A percentile compares a stretch with the other conserved stretches of the same genome.
These are phyloP conservation scores for Leucaena leucocephala DNA, from an alignment of 306 rosid genomes.

Conservation along the genomic window DNA sequence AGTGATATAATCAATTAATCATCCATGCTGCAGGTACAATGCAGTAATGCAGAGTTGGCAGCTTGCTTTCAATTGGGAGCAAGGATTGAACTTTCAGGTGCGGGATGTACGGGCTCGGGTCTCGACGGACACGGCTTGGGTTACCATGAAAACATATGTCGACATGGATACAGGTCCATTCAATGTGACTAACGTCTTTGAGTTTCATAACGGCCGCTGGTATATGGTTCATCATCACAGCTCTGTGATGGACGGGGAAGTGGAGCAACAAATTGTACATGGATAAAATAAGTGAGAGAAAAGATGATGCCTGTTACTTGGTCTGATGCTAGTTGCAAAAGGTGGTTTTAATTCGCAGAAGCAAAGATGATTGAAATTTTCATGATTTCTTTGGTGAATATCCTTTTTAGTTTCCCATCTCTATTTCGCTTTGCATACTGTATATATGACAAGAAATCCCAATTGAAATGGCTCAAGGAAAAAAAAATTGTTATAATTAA, in stretches of 20 bases:
- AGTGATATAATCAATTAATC: not conserved
- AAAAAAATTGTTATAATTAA: slow-evolving; percentile 32
- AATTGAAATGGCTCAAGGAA: slow-evolving; percentile 31
- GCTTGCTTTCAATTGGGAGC: slow-evolving; percentile 85
- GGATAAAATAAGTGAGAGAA: slow-evolving; percentile 52
- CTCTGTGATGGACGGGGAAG: slow-evolving; percentile 78
- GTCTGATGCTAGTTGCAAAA: slow-evolving; percentile 54
- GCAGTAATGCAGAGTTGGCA: slow-evolving; percentile 92
- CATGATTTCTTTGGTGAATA: slow-evolving; percentile 51
- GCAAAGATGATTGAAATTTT: slow-evolving; percentile 61
- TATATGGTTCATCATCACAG: slow-evolving; percentile 96
- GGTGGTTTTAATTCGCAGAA: slow-evolving; percentile 54
- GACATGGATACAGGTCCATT: slow-evolving; percentile 87
- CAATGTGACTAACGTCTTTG: slow-evolving; percentile 76
- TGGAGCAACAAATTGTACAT: slow-evolving; percentile 67
- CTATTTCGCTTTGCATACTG: slow-evolving; percentile 62
- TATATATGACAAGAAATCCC: slow-evolving; percentile 51
- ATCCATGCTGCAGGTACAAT: slow-evolving; percentile 60
- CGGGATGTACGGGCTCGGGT: slow-evolving; percentile 89
- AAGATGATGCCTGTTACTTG: slow-evolving; percentile 41
- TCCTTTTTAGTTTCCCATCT: slow-evolving; percentile 52
- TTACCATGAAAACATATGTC: slow-evolving; percentile 81
- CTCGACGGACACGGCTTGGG: slow-evolving; percentile 93
- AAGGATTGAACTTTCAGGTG: slow-evolving; percentile 81
- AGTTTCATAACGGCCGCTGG: slow-evolving; percentile 85